phyloP scores from a whole-genome alignment of 192 early-diverging fungal species.

The Gamsiella multidivaricata region DNA sequence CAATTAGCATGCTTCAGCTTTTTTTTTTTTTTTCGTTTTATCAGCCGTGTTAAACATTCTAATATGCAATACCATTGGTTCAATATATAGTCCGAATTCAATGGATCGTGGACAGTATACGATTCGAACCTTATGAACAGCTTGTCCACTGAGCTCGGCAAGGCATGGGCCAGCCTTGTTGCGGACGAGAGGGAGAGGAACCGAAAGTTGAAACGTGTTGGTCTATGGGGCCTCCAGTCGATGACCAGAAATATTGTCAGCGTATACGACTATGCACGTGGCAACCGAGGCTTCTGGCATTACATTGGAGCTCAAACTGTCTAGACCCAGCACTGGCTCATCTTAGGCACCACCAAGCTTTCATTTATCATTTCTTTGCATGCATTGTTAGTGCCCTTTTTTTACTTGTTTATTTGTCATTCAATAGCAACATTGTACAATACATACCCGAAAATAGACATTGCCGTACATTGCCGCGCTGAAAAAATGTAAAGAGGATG shows the following conservation, averaged over 20 bases:
- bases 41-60: too few relatives aligned
- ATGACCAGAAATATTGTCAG: slow-evolving; percentile 76
- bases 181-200: slow-evolving; percentile 85
- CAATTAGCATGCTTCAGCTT: background rate
- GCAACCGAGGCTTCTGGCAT: slow-evolving; percentile 77
- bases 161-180: slow-evolving; percentile 81
- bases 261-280: slow-evolving; percentile 78
- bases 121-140: slow-evolving; percentile 81
- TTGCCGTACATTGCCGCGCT: background rate
- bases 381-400: background rate
- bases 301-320: slow-evolving; percentile 52
- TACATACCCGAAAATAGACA: background rate
- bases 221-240: slow-evolving; percentile 87
- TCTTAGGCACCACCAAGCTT: background rate
- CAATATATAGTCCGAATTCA: slow-evolving; percentile 75
- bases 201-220: slow-evolving; percentile 85
- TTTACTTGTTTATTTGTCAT: background rate
- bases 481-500: too few relatives aligned
- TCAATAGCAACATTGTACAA: background rate
- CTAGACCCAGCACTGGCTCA: background rate
- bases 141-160: slow-evolving; percentile 84
- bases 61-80: too few relatives aligned
- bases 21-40: background rate
- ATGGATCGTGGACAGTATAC: slow-evolving; percentile 93
- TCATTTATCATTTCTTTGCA: background rate